Percentiles rank a stretch among this genome's conserved stretches.
phyloP scores from a whole-genome alignment of 805 yeast genomes.

The Ogataea trehaloabstinens region DNA sequence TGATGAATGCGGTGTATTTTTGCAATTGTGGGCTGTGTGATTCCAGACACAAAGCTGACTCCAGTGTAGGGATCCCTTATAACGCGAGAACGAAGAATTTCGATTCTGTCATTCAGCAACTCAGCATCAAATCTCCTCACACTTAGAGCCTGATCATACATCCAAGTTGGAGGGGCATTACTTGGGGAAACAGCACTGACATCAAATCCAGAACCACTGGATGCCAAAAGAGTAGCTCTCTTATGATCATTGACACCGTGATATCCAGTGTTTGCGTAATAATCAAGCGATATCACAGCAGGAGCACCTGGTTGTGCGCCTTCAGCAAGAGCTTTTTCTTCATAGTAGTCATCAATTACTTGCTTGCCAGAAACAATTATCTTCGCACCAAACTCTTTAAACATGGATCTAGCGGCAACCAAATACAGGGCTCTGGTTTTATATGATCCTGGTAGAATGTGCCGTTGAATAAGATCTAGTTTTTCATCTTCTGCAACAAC shows the following conservation, averaged over 20 bases:
- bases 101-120: conserved; percentile 55
- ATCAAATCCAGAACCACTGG: conserved; percentile 32
- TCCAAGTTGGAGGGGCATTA: conserved; percentile 63
- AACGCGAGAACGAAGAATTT: conserved; percentile 51
- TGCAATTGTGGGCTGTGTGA: conserved; percentile 67
- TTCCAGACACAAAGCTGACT: conserved; percentile 66
- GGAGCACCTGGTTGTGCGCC: conserved; percentile 72
- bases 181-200: conserved; percentile 33
- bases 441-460: conserved; percentile 82
- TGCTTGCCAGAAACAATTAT: conserved; percentile 77
- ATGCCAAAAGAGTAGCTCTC: conserved; percentile 10
- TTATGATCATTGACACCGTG: conserved; percentile 22
- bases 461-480: conserved; percentile 75
- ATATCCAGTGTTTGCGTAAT: conserved; percentile 10
- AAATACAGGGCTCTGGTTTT: conserved; percentile 87
- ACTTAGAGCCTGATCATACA: conserved; percentile 79
- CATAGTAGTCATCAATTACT: conserved; percentile 87
- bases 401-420: conserved; percentile 87
- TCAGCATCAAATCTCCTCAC: conserved; percentile 68
- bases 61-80: conserved; percentile 83
- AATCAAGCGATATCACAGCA: conserved; percentile 28
- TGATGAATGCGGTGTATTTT: conserved; percentile 29
- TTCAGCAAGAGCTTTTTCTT: conserved; percentile 49
- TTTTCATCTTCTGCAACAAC: conserved; percentile 76
- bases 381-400: conserved; percentile 87